Base-by-base conservation (phyloP, 176 grass and related monocot genomes). In the Puccinellia tenuiflora region DNA sequence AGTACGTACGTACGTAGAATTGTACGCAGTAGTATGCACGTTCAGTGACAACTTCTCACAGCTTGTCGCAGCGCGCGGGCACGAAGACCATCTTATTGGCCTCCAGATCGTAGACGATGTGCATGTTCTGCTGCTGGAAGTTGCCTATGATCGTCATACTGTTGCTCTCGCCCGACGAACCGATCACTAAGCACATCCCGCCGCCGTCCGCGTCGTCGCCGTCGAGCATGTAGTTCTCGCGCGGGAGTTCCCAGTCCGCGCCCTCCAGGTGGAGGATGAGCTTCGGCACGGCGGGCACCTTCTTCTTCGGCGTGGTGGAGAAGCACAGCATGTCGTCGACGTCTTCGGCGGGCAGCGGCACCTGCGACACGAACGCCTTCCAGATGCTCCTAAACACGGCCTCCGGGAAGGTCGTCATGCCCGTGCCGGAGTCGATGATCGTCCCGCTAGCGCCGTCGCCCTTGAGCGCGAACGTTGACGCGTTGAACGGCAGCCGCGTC, bases 391-490 rank as follows among this genome's bases (percentile, higher is more conserved):
- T n/a, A 73, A 77, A 91, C 45, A 75, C 88, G 15, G 65, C 73
- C 75, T 26, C 9, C 9, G 80, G 88, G 17, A 96, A 57, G 42
- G 21, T 47, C 3, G 90, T 92, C 5, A 91, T 21, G 18, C 26
- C n/a, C 0, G 90, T 85, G 31, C 88, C 90, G 0, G 93, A 92
- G 86, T 96, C 93, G 64, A 92, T 92, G 50, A 90, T n/a, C 65
- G 90, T 56, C 14, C 93, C 93, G 24, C 90, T 83, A 0, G 66
- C 46, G 18, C 86, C 90, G 10, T 85, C 75, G 3, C 20, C 21
- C 16, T 89, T 84, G 20, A 89, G 14, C 0, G 73, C 80, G 29
- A 96, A 87, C 30, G 46, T 24, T 0, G 88, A 92, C 45, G 62
- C 54, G 2, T 78, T 6, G n/a, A 96, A 73, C 13, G 80, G 60